These are phyloP conservation scores for Cardamine chenopodiifolia DNA, from an alignment of 345 rosid species.

Conservation along the genomic window DNA sequence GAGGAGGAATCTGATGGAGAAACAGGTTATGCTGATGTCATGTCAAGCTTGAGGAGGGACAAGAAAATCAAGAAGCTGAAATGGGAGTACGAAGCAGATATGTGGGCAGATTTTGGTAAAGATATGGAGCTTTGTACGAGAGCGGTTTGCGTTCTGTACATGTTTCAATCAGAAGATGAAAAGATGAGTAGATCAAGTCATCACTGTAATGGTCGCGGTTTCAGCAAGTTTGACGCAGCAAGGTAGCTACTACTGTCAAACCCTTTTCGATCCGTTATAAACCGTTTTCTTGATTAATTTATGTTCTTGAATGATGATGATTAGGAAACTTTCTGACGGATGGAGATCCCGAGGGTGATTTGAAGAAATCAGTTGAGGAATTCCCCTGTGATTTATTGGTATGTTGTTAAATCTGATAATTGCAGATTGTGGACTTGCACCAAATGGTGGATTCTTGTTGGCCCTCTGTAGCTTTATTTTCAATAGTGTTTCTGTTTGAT, in stretches of 20 bases:
- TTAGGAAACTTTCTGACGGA: slow-evolving; percentile 57
- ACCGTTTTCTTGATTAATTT: background rate
- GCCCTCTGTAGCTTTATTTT: too few species aligned
- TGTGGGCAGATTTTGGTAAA: slow-evolving; percentile 76
- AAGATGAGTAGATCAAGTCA: slow-evolving; percentile 45
- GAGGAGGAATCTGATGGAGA: slow-evolving; percentile 52
- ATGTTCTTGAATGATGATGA: background rate
- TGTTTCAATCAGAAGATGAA: slow-evolving; percentile 70
- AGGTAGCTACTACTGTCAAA: slow-evolving; percentile 40
- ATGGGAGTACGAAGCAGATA: slow-evolving; percentile 68
- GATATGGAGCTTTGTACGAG: slow-evolving; percentile 72
- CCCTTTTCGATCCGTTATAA: background rate
- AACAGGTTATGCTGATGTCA: slow-evolving; percentile 39
- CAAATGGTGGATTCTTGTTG: too few species aligned
- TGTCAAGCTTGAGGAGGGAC: slow-evolving; percentile 54
- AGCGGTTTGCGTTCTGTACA: slow-evolving; percentile 76
- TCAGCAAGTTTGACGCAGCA: slow-evolving; percentile 64
- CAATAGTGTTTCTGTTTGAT: too few species aligned
- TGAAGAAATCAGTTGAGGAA: slow-evolving; percentile 62
- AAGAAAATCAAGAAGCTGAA: slow-evolving; percentile 43
- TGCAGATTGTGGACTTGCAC: too few species aligned
- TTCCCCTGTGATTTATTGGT: too few species aligned
- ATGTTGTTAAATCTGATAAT: too few species aligned
- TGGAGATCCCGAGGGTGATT: slow-evolving; percentile 58
- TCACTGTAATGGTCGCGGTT: slow-evolving; percentile 58